Base-by-base conservation (phyloP, 371 early-diverging fungal genomes). In the Actinomortierella ambigua region DNA sequence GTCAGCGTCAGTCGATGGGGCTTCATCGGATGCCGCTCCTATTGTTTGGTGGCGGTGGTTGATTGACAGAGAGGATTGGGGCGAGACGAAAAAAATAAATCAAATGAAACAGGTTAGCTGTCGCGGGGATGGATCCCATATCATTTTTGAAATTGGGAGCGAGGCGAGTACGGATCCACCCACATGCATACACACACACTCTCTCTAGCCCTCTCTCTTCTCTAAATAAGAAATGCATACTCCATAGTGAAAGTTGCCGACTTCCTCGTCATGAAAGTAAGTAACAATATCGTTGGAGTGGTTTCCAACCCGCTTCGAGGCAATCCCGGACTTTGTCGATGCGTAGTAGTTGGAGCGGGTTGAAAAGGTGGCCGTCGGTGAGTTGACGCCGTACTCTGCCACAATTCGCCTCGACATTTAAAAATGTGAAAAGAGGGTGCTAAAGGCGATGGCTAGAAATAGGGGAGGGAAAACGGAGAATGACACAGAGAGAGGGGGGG, bases 21-120 rank as follows among this genome's bases (percentile, higher is more conserved):
- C 66, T 98, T 98, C 98, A 98, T 98, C 1, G 98, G 98, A 79
- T 98, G 98, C 27, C 84, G 80, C 68, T 87, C 86, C 88, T 89
- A 68, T 53, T 43, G 18, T 55, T 53, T 39, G n/a, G n/a, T n/a
- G n/a, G n/a, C n/a, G n/a, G n/a, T n/a, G n/a, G n/a, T n/a, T n/a
- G n/a, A n/a, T n/a, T n/a, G n/a, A n/a, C 22, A 29, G 46, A 49
- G 41, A 28, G 56, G 22, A 53, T n/a, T 26, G 49, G 39, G 13
- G 18, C 24, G 22, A 5, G 14, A 47, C 26, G 18, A 23, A 40
- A 40, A 20, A 17, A 41, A 43, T 44, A 55, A 48, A 23, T 52
- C 22, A 29, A 14, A 14, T 17, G 3, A 40, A 67, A 4, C 40
- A 46, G 39, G 20, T n/a, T 23, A 14, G 9, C 50, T 15, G n/a